Evolutionary conservation across 2,329 filamentous ascomycete species (phyloP), one percentile per base, ranked within the genome.

Genomic region (Penicillium palitans): DNA sequence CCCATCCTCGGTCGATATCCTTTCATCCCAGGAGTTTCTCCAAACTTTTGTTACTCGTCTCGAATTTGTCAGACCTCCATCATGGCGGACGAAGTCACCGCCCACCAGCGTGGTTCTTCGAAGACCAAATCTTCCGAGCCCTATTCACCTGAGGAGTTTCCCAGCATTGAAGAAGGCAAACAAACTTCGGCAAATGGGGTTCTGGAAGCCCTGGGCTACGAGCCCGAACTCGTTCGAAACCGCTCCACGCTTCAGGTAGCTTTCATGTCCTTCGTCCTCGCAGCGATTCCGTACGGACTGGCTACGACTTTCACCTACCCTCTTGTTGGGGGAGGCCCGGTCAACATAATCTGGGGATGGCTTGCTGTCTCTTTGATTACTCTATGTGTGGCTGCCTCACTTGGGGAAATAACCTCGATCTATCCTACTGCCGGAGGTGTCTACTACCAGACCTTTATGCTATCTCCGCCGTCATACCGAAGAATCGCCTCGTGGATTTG

Each of bases 291-390:
- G 0, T 88, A 86, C 64, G 87, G 86, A 46, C 76, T 89, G 19
- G 83, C 79, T n/a, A 89, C 87, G 2, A 89, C 87, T 0, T 78
- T 90, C 63, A 84, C 84, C 73, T 86, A 88, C 69, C 84, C 84
- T 24, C 78, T 90, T 24, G 83, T 82, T 19, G 85, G 89, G 70
- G 87, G 87, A 33, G 85, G 88, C 70, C 80, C 80, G 37, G 87
- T 89, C n/a, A 88, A 86, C 27, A 81, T 89, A 41, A 75, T 90
- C 60, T 90, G 84, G 80, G 87, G 87, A 45, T 90, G 82, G 85
- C 80, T 88, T 15, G 68, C 87, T 41, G 80, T 88, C 21, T 86
- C 83, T 6, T 70, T 87, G 50, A 82, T 88, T 61, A 85, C 83
- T 8, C 74, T 84, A 52, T 79, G 78, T 61, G 87, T 89, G 61